Percentiles rank a stretch among this genome's conserved stretches.
phyloP scores from a whole-genome alignment of 805 yeast species.

The Wickerhamiella hasegawae region DNA sequence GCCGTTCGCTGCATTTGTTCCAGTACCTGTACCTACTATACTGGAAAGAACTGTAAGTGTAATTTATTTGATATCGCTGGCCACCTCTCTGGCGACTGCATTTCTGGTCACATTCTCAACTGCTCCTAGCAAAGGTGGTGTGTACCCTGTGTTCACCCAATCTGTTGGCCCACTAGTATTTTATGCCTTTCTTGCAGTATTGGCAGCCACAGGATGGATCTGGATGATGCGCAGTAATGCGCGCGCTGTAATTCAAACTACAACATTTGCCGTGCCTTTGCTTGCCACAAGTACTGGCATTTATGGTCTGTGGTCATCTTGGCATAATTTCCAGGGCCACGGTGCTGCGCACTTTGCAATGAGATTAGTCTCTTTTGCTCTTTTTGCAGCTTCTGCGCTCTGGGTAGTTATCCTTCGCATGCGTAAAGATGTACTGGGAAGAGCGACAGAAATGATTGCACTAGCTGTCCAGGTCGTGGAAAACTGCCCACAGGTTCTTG shows the following conservation, averaged over 20 bases:
- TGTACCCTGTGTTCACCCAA: conserved; percentile 11
- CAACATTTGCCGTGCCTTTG: conserved; percentile 12
- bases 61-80: conserved; percentile 7
- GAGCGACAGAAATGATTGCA: conserved; percentile 20
- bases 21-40: background rate
- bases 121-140: conserved; percentile 5
- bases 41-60: conserved; percentile 3
- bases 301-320: conserved; percentile 7
- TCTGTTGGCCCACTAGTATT: conserved; percentile 8
- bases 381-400: conserved; percentile 9
- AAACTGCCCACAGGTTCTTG: conserved; percentile 19
- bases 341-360: conserved; percentile 11
- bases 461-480: conserved; percentile 22
- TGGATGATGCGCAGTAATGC: conserved; percentile 10
- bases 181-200: conserved; percentile 7
- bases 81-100: conserved; percentile 13
- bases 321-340: conserved; percentile 10
- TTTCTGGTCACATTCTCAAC: conserved; percentile 10
- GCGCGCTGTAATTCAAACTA: conserved; percentile 10
- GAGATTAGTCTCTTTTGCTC: conserved; percentile 11
- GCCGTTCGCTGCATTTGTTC: no score
- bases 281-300: conserved; percentile 5
- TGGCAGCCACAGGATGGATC: conserved; percentile 12
- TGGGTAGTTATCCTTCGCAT: conserved; percentile 13
- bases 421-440: conserved; percentile 8